Evolutionary conservation across 23 red algal genomes (phyloP).

Genomic region (Cyanidiococcus yangmingshanensis): DNA sequence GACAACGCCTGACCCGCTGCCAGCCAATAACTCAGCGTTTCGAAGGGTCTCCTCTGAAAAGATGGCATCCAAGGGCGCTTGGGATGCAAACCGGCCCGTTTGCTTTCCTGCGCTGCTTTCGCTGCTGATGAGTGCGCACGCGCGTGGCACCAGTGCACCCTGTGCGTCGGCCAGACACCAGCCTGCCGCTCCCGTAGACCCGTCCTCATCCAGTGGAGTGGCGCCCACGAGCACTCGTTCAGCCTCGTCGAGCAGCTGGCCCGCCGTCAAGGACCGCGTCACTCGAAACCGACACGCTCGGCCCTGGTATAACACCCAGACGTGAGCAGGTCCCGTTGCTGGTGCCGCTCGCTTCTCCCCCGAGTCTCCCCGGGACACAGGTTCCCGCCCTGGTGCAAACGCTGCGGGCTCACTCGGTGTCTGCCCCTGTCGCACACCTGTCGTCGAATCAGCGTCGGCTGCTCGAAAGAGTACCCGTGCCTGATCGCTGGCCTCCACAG

Average conservation of each 20-base stretch:
- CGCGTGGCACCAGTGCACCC: background rate
- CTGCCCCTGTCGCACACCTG: too few relatives aligned
- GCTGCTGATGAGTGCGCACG: background rate
- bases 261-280: background rate
- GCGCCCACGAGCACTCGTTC: background rate
- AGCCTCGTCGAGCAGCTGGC: background rate
- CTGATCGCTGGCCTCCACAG: too few relatives aligned
- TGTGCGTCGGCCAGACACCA: background rate
- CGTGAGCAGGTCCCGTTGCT: background rate
- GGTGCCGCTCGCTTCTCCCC: too few relatives aligned
- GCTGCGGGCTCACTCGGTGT: too few relatives aligned
- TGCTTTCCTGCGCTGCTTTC: background rate
- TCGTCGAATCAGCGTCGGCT: too few relatives aligned
- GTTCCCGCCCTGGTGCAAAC: too few relatives aligned
- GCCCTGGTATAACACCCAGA: constrained; percentile 2
- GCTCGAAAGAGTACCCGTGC: too few relatives aligned
- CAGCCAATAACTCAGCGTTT: background rate
- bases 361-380: too few relatives aligned
- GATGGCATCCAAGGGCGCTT: background rate
- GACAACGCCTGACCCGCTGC: background rate
- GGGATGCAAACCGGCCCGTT: background rate
- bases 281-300: background rate
- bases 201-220: background rate
- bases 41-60: background rate
- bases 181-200: background rate